Evolutionary conservation across 2,329 filamentous ascomycete species (phyloP), one percentile per base, ranked within the genome.

Genomic region (Tolypocladium capitatum): DNA sequence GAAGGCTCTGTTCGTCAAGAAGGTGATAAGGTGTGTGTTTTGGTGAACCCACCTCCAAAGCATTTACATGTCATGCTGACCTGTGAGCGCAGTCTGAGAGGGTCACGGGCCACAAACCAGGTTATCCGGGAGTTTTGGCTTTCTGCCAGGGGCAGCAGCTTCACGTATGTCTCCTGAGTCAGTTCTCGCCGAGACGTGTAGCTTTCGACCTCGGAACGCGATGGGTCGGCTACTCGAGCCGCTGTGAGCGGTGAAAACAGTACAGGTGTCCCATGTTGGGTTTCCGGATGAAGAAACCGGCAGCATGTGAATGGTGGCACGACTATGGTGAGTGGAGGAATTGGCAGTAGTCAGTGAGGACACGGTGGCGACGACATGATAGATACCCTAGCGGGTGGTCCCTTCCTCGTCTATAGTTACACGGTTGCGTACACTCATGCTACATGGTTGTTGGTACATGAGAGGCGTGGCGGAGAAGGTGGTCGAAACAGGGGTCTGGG

Each of bases 41-140:
- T 18, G 5, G 24, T 18, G n/a, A 2, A 30, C 2, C 9, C 18
- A 11, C 24, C 16, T 18, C 9, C 8, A 28, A 27, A 7, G 16
- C 24, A 27, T 28, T 13, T n/a, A 16, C 16, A 30, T 30, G 24
- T 38, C 2, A 30, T 46, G 5, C 36, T 47, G 16, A 47, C 36
- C 2, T 47, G 4, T n/a, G 31, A n/a, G 9, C 40, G 1, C 48
- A 83, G 79, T 58, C 67, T 86, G 32, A 71, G 84, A 35, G 84
- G 84, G 8, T 70, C 75, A 1, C 72, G 75, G 52, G 67, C 72
- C 45, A 86, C 83, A 3, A 85, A 82, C 52, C 74, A 80, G 47
- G 71, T 85, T 1, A 77, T 86, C 3, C 75, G 78, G 49, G 81
- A 86, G 30, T 88, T 88, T 58, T 89, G 83, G 80, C 65, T 86